Percentiles rank a stretch among this genome's conserved stretches.
Conservation (phyloP, 768 basidiomycete genomes). For the Podaxis pistillaris region DNA sequence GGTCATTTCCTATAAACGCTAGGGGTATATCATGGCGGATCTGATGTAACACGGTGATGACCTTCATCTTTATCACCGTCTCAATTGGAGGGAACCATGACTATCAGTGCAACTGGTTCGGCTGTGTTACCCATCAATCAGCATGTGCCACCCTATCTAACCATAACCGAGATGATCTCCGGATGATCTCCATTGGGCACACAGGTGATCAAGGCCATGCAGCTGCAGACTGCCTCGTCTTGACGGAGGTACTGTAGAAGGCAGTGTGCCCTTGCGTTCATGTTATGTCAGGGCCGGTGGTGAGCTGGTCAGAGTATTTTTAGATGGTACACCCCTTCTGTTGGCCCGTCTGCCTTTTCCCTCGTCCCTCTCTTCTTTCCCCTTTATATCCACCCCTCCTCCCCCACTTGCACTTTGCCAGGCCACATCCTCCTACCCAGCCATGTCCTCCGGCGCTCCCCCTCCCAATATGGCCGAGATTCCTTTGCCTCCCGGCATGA, state of each 20-base stretch:
- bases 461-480: not conserved
- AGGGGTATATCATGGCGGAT: no score
- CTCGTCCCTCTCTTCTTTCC: not conserved
- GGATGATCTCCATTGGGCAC: not conserved
- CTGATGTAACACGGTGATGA: not conserved
- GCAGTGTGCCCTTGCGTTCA: not conserved
- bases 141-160: not conserved
- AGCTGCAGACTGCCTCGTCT: not conserved
- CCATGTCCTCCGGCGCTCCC: not conserved
- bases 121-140: not conserved
- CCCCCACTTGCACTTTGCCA: not conserved
- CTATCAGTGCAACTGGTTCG: not conserved
- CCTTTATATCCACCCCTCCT: not conserved
- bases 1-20: no score
- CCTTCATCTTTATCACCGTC: not conserved
- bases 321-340: not conserved
- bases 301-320: not conserved
- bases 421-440: not conserved
- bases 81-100: not conserved
- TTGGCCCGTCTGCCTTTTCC: not conserved
- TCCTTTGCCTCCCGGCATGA: constrained; percentile 6
- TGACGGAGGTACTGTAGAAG: not conserved
- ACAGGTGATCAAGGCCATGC: not conserved
- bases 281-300: not conserved
- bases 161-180: not conserved